phyloP scores from a whole-genome alignment of 352 stramenopile species.

The Salisapilia sapeloensis region DNA sequence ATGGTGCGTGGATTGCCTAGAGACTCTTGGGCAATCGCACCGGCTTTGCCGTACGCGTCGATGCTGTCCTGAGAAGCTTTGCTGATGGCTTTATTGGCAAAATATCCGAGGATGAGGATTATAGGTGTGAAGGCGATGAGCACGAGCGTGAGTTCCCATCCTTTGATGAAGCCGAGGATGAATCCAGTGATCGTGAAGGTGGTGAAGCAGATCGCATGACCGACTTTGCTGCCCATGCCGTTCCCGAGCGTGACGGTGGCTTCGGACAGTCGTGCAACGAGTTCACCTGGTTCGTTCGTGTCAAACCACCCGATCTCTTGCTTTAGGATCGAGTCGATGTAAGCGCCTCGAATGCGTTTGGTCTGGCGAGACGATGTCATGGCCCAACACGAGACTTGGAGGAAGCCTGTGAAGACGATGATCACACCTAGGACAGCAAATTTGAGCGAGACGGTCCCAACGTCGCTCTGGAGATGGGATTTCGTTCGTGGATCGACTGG shows the following conservation, averaged over 20 bases:
- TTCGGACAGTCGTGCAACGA: slow-evolving; percentile 27
- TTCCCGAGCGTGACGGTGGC: slow-evolving; percentile 26
- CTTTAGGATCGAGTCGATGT: slow-evolving; percentile 4
- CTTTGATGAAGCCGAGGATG: slow-evolving; percentile 6
- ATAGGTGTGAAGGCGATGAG: slow-evolving; percentile 5
- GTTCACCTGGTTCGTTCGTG: slow-evolving; percentile 37
- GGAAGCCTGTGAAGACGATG: slow-evolving; percentile 21
- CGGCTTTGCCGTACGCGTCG: slow-evolving; percentile 7
- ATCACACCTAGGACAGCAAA: slow-evolving; percentile 32
- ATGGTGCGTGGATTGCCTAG: slow-evolving; percentile 12
- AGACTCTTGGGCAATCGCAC: slow-evolving; percentile 9
- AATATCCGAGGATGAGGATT: slow-evolving; percentile 8
- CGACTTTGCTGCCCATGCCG: slow-evolving; percentile 21
- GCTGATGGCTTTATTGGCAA: slow-evolving; percentile 4
- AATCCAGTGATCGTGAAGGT: slow-evolving; percentile 4
- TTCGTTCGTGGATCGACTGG: neutral
- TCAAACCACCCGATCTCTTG: slow-evolving; percentile 37
- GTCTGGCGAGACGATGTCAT: slow-evolving; percentile 5
- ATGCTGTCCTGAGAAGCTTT: slow-evolving; percentile 2
- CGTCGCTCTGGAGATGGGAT: slow-evolving; percentile 1
- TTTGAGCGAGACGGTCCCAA: slow-evolving; percentile 19
- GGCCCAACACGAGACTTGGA: slow-evolving; percentile 38
- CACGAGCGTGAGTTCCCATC: slow-evolving; percentile 5
- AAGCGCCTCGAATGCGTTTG: slow-evolving; percentile 6
- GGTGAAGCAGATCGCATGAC: slow-evolving; percentile 6